Percentiles rank a stretch among this genome's conserved stretches.
These are phyloP conservation scores for Paraurostyla sp. DNA, from an alignment of 73 alveolate genomes.

Conservation along the genomic window DNA sequence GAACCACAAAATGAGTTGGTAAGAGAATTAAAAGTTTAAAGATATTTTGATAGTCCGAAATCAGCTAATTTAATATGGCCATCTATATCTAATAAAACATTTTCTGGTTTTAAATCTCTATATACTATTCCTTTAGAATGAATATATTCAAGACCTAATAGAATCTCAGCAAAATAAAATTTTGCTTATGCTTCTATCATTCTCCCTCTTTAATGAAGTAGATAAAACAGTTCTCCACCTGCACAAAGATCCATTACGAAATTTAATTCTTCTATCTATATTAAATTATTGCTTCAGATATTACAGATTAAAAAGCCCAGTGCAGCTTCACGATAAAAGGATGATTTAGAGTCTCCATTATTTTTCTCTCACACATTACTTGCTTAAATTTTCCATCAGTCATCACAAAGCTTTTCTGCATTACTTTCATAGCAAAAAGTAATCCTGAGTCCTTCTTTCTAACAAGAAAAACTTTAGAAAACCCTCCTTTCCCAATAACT, in stretches of 20 bases:
- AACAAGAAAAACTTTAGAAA: slow-evolving; percentile 69
- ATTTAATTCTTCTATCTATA: slow-evolving; percentile 62
- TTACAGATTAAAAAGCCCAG: slow-evolving; percentile 76
- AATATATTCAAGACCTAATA: slow-evolving; percentile 85
- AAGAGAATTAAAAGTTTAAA: neutral
- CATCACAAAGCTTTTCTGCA: slow-evolving; percentile 65
- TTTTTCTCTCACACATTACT: slow-evolving; percentile 68
- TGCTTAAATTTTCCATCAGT: slow-evolving; percentile 61
- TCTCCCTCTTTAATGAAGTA: slow-evolving; percentile 60
- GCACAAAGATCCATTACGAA: slow-evolving; percentile 76
- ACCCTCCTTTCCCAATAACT: slow-evolving; percentile 69
- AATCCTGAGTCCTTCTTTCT: slow-evolving; percentile 74
- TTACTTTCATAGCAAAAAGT: slow-evolving; percentile 72
- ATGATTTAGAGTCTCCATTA: slow-evolving; percentile 64
- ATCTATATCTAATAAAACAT: slow-evolving; percentile 87
- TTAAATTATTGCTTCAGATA: neutral
- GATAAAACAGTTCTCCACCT: slow-evolving; percentile 77
- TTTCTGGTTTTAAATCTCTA: slow-evolving; percentile 97
- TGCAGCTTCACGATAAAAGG: slow-evolving; percentile 68
- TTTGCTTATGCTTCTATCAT: slow-evolving; percentile 81
- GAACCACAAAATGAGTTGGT: slow-evolving; percentile 92
- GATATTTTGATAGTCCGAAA: slow-evolving; percentile 90
- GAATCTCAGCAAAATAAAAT: slow-evolving; percentile 87
- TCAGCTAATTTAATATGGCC: slow-evolving; percentile 92
- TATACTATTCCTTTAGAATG: slow-evolving; percentile 88